Percentiles rank a stretch among this genome's conserved stretches.
phyloP scores from a whole-genome alignment of 2,329 filamentous ascomycete genomes.

The Fusarium transvaalense region DNA sequence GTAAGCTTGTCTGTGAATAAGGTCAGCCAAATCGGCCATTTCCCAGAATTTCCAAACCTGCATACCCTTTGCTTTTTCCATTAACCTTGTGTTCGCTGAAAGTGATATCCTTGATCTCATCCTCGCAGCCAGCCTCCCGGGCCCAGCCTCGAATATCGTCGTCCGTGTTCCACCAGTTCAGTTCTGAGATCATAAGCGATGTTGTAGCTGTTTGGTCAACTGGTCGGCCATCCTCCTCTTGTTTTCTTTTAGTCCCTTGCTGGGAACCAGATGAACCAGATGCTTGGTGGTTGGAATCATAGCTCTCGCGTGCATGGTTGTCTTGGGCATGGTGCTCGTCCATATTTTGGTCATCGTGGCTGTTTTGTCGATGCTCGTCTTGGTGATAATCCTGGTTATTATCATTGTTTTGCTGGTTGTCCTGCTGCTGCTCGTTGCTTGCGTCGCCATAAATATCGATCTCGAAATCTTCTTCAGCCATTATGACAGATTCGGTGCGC shows the following conservation, averaged over 20 bases:
- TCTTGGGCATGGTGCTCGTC: slow-evolving; percentile 58
- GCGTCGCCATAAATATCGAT: slow-evolving; percentile 79
- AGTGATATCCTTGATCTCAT: slow-evolving; percentile 89
- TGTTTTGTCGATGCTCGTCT: slow-evolving; percentile 46
- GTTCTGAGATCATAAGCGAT: slow-evolving; percentile 86
- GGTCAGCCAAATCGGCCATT: slow-evolving; percentile 17
- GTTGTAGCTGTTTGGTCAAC: slow-evolving; percentile 72
- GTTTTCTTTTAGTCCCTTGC: slow-evolving; percentile 71
- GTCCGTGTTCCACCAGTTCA: slow-evolving; percentile 97
- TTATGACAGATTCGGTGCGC: slow-evolving; percentile 52
- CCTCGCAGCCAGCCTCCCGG: slow-evolving; percentile 81
- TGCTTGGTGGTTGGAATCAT: slow-evolving; percentile 58
- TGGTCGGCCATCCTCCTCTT: slow-evolving; percentile 68
- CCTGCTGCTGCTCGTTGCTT: slow-evolving; percentile 59
- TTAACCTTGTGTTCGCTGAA: slow-evolving; percentile 99
- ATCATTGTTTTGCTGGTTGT: slow-evolving; percentile 52
- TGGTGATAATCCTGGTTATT: slow-evolving; percentile 46
- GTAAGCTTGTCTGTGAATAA: slow-evolving; percentile 73
- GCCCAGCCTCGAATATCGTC: slow-evolving; percentile 94
- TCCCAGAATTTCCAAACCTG: neutral
- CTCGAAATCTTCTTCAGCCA: slow-evolving; percentile 79
- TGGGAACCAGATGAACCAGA: slow-evolving; percentile 48
- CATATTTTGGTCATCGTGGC: slow-evolving; percentile 56
- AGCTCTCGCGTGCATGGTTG: slow-evolving; percentile 51
- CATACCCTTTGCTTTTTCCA: slow-evolving; percentile 95